These are phyloP conservation scores for Carpinus viminea DNA, from an alignment of 306 rosid genomes.

Conservation along the genomic window DNA sequence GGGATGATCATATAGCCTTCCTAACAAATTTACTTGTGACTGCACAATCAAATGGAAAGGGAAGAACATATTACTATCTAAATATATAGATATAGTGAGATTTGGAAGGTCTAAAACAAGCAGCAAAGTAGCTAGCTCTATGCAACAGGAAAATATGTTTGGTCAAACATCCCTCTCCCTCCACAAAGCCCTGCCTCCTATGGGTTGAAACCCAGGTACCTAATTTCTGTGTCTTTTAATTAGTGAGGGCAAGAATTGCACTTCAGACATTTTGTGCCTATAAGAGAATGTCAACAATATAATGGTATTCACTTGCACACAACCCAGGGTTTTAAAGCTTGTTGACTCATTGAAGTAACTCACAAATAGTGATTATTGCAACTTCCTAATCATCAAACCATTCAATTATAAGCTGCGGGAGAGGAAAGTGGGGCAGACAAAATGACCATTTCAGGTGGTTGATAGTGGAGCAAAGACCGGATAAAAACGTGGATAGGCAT, in stretches of 20 bases:
- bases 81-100: background rate
- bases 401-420: background rate
- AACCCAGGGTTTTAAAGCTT: background rate
- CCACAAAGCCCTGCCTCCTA: background rate
- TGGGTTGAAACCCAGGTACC: background rate
- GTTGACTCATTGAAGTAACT: background rate
- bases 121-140: background rate
- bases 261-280: background rate
- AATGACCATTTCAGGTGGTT: background rate
- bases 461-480: background rate
- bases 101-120: background rate
- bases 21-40: conserved; percentile 84
- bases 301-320: too few species aligned
- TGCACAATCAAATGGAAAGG: conserved; percentile 38
- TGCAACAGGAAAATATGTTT: background rate
- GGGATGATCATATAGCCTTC: conserved; percentile 69
- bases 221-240: background rate
- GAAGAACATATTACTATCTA: background rate
- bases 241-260: background rate
- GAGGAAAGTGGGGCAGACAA: background rate
- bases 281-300: too few species aligned
- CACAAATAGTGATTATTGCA: background rate
- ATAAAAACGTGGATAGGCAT: background rate
- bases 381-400: background rate
- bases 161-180: background rate